These are phyloP conservation scores for Pseudotulostoma volvatum DNA, from an alignment of 495 filamentous ascomycete genomes.

Conservation along the genomic window DNA sequence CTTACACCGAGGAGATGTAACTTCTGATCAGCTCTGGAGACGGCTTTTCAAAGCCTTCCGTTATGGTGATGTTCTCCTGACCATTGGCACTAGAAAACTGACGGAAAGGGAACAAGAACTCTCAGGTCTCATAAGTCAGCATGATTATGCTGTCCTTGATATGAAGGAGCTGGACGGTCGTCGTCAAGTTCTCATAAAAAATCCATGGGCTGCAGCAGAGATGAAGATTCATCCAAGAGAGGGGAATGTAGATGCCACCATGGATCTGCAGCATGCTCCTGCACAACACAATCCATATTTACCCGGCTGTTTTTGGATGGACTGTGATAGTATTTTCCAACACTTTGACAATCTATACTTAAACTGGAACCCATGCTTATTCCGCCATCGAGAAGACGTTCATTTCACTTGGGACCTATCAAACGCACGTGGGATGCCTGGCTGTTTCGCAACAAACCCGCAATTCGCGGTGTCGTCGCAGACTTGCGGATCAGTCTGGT, in stretches of 20 bases:
- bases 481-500: slow-evolving; percentile 51
- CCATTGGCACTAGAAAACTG: slow-evolving; percentile 76
- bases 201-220: slow-evolving; percentile 77
- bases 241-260: slow-evolving; percentile 3
- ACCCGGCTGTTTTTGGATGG: slow-evolving; percentile 84
- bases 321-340: slow-evolving; percentile 64
- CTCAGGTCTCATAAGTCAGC: slow-evolving; percentile 70
- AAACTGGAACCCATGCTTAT: slow-evolving; percentile 90
- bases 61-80: slow-evolving; percentile 69
- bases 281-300: slow-evolving; percentile 12
- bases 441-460: slow-evolving; percentile 61
- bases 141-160: slow-evolving; percentile 86
- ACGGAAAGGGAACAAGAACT: slow-evolving; percentile 54
- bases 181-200: slow-evolving; percentile 68
- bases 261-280: slow-evolving; percentile 3
- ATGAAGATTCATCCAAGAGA: slow-evolving; percentile 7
- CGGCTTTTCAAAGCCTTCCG: slow-evolving; percentile 60
- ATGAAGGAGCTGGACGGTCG: slow-evolving; percentile 49
- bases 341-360: slow-evolving; percentile 90
- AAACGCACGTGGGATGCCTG: slow-evolving; percentile 32
- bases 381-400: slow-evolving; percentile 63
- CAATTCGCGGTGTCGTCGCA: slow-evolving; percentile 57
- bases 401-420: slow-evolving; percentile 81
- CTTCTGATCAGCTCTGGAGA: slow-evolving; percentile 58
- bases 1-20: slow-evolving; percentile 64